Conservation (phyloP, 352 stramenopile species). For the Lagenidium giganteum region DNA sequence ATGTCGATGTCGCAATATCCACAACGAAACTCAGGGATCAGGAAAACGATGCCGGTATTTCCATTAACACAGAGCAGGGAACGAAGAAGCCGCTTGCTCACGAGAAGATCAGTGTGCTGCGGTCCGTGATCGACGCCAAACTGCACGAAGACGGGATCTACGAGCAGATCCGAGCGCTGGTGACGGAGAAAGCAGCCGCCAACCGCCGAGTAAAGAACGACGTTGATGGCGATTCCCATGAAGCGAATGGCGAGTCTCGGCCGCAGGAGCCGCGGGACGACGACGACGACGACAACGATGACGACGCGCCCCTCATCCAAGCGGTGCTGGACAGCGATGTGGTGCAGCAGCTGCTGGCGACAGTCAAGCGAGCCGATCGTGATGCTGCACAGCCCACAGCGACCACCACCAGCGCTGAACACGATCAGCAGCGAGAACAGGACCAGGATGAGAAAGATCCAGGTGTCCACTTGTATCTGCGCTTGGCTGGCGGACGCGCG, state of each 20-base stretch:
- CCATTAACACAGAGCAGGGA: no score
- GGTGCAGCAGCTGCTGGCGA: conserved; percentile 58
- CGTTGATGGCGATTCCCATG: neutral
- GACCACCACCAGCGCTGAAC: neutral
- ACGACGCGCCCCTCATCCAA: conserved; percentile 33
- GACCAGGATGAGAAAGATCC: conserved; percentile 3
- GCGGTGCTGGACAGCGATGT: conserved; percentile 71
- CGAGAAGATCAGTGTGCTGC: conserved; percentile 43
- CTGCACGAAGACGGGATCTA: conserved; percentile 75
- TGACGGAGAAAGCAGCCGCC: conserved; percentile 22
- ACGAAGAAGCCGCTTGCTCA: no score
- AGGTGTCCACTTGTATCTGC: conserved; percentile 32
- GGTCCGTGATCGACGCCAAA: conserved; percentile 66
- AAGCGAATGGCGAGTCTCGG: neutral
- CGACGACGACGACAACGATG: conserved; percentile 3
- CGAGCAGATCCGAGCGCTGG: conserved; percentile 58
- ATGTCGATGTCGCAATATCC: no score
- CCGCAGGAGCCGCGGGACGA: neutral
- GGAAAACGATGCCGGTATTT: no score
- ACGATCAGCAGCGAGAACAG: conserved; percentile 1
- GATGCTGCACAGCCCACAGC: conserved; percentile 7
- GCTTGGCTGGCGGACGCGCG: conserved; percentile 48
- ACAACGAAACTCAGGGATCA: no score
- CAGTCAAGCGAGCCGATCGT: conserved; percentile 32
- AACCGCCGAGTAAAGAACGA: conserved; percentile 17